Evolutionary conservation across 2,329 filamentous ascomycete genomes (phyloP).

Genomic region (Dactylellina drechsleri): DNA sequence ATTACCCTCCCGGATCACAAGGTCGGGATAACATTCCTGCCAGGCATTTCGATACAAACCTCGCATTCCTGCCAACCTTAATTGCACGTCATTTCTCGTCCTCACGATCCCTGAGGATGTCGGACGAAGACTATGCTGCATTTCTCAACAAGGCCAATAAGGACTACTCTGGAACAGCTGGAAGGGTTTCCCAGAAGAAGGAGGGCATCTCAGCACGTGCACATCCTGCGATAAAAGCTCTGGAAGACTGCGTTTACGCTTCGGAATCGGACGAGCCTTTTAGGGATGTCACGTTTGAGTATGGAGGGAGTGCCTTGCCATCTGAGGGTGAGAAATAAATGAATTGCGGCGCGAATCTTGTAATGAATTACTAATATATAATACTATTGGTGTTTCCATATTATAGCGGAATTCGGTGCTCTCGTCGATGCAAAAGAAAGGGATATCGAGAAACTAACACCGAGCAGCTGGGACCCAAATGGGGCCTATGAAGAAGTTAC

Average conservation of each 20-base stretch:
- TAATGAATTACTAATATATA: constrained; percentile 41
- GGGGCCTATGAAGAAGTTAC: constrained; percentile 76
- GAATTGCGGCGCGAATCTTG: constrained; percentile 9
- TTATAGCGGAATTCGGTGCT: constrained; percentile 74
- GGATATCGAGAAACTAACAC: constrained; percentile 73
- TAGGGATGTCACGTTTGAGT: constrained; percentile 51
- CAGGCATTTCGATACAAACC: constrained; percentile 40
- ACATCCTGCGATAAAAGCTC: constrained; percentile 69
- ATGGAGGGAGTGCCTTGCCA: constrained; percentile 54
- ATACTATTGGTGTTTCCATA: constrained; percentile 9
- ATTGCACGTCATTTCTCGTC: constrained; percentile 50
- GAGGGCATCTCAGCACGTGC: constrained; percentile 67
- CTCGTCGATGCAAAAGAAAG: constrained; percentile 71
- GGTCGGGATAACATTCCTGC: constrained; percentile 29
- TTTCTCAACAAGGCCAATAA: constrained; percentile 90
- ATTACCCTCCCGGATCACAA: constrained; percentile 30
- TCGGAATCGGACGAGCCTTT: constrained; percentile 83
- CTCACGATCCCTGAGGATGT: constrained; percentile 59
- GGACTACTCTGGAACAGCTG: constrained; percentile 64
- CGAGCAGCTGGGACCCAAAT: constrained; percentile 76
- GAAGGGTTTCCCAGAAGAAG: constrained; percentile 58
- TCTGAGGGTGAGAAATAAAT: constrained; percentile 50
- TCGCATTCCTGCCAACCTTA: constrained; percentile 53
- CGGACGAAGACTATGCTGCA: constrained; percentile 82
- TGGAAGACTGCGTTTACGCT: constrained; percentile 73